Evolutionary conservation across 352 stramenopile species (phyloP), one percentile per base, ranked within the genome.

Genomic region (Pythium myriotylum): DNA sequence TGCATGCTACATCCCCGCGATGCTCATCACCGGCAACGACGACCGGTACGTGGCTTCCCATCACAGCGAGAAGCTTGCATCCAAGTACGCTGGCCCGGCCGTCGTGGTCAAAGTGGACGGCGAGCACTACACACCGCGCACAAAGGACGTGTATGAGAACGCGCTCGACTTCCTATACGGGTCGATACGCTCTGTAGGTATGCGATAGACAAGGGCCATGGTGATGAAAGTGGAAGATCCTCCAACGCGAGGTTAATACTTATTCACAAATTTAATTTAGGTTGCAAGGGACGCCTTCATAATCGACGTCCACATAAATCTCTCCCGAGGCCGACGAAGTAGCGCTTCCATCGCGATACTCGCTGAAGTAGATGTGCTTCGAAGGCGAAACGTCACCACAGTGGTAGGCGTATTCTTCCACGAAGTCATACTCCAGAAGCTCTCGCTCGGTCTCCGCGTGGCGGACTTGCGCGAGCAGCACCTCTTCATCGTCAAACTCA

Each of bases 401-500:
- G 23, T 78, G 72, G 49, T 62, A 72, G 42, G 70, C 62, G 48
- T 81, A 90, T 50, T 92, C 86, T 24, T 94, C 83, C 22, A 92
- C 68, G 62, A 92, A 92, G 52, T 94, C 85, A 62, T 92, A 92
- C 63, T 92, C 83, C 50, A 73, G 67, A 42, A 84, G 73, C 59
- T 83, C 59, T 2, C 47, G 68, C 43, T 69, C 67, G 24, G 62
- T 56, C 20, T 84, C 74, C 45, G 59, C 59, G 20, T 56, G 66
- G 39, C 51, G 65, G 59, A 48, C 49, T 67, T 51, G 63, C 51
- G 45, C 69, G 16, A 35, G 51, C 23, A 43, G n/a, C 40, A 10
- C 50, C n/a, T 66, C 46, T 19, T 74, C 64, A 47, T 70, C 49
- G 1, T 66, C 20, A 20, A 77, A 60, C 17, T 48, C 50, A 26